phyloP scores from a whole-genome alignment of 768 basidiomycete species.

The Kwoniella bestiolae region DNA sequence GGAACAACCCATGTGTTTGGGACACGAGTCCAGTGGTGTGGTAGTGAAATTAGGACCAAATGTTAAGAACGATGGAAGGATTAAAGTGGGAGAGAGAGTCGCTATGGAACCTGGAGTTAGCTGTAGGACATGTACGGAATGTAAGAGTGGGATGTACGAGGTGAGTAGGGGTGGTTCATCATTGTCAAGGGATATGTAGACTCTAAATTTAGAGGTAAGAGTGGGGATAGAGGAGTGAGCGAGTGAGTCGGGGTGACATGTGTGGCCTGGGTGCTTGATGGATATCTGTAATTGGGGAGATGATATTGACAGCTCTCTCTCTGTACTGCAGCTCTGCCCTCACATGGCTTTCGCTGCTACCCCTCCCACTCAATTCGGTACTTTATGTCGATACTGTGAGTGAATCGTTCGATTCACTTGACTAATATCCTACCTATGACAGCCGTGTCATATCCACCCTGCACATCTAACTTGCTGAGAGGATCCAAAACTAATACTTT shows the following conservation, averaged over 20 bases:
- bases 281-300: constrained; percentile 42
- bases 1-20: constrained; percentile 37
- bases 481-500: background rate
- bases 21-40: constrained; percentile 36
- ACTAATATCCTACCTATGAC: too few relatives aligned
- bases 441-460: too few relatives aligned
- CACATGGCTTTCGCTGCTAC: constrained; percentile 90
- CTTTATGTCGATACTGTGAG: constrained; percentile 73
- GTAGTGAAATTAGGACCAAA: constrained; percentile 29
- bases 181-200: background rate
- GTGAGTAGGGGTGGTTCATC: too few relatives aligned
- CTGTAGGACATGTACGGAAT: constrained; percentile 76
- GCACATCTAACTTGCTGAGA: background rate
- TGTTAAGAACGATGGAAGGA: constrained; percentile 52
- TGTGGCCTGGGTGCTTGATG: background rate
- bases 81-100: constrained; percentile 82
- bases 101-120: constrained; percentile 88
- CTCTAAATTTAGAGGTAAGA: constrained; percentile 2
- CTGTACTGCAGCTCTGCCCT: constrained; percentile 69
- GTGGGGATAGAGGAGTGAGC: background rate
- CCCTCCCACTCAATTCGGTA: constrained; percentile 83
- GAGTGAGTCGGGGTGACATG: background rate
- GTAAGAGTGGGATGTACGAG: constrained; percentile 83
- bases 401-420: too few relatives aligned
- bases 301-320: constrained; percentile 57